Evolutionary conservation across 1,284 basidiomycete genomes (phyloP).

Genomic region (Rhodotorula sp.): DNA sequence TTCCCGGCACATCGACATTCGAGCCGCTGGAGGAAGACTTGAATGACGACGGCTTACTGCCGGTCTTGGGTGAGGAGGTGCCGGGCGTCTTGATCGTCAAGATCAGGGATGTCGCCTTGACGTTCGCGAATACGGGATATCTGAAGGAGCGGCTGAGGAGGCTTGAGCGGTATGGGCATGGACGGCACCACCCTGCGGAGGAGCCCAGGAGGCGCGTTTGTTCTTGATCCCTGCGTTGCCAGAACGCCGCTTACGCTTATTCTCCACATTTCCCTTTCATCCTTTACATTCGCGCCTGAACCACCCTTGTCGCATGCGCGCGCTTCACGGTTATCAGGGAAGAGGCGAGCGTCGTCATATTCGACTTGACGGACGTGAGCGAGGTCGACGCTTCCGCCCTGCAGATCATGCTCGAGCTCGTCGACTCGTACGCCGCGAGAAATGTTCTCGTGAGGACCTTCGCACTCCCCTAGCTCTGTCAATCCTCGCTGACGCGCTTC

Average conservation of each 20-base stretch:
- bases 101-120: slow-evolving; percentile 69
- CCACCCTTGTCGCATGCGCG: too few species aligned
- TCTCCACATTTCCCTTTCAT: too few species aligned
- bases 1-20: slow-evolving; percentile 54
- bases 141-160: slow-evolving; percentile 77
- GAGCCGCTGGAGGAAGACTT: slow-evolving; percentile 59
- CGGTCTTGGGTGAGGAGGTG: slow-evolving; percentile 59
- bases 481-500: neutral
- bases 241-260: too few species aligned
- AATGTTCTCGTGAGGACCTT: slow-evolving; percentile 29
- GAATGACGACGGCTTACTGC: slow-evolving; percentile 48
- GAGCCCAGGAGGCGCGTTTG: slow-evolving; percentile 59
- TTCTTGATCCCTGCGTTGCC: too few species aligned
- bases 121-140: slow-evolving; percentile 87
- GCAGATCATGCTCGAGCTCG: slow-evolving; percentile 78
- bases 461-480: too few species aligned
- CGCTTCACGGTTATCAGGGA: too few species aligned
- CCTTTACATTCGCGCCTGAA: too few species aligned
- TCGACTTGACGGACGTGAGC: slow-evolving; percentile 71
- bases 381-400: slow-evolving; percentile 56
- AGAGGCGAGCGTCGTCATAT: slow-evolving; percentile 73
- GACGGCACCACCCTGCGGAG: slow-evolving; percentile 76
- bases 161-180: slow-evolving; percentile 57
- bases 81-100: slow-evolving; percentile 76
- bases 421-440: slow-evolving; percentile 61